Conservation (phyloP, 108 stramenopile species). For the Cyclostephanos tholiformis region DNA sequence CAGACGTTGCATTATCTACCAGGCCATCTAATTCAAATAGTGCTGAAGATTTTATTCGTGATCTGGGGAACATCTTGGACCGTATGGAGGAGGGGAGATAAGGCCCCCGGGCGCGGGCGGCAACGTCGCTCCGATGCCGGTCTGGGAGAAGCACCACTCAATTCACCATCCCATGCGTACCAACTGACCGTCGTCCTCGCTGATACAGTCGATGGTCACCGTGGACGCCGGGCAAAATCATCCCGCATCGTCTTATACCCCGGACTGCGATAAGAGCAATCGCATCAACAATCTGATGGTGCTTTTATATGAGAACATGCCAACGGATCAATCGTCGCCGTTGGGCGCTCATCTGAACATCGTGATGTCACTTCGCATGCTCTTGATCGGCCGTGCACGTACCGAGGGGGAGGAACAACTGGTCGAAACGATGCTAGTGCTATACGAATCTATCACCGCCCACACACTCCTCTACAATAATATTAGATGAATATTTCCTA, state of each 20-base stretch:
- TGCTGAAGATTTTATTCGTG: conserved; percentile 19
- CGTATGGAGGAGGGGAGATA: too few relatives aligned
- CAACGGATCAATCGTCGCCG: conserved; percentile 72
- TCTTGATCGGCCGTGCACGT: conserved; percentile 60
- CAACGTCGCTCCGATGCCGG: background rate
- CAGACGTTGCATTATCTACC: background rate
- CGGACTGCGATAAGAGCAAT: background rate
- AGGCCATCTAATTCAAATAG: background rate
- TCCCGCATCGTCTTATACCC: background rate
- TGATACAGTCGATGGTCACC: background rate
- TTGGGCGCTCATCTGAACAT: conserved; percentile 64
- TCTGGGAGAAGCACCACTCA: background rate
- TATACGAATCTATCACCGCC: conserved; percentile 77
- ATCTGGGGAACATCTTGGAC: too few relatives aligned
- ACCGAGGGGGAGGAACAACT: conserved; percentile 70
- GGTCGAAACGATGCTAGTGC: conserved; percentile 72
- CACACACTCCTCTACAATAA: too few relatives aligned
- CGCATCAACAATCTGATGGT: conserved; percentile 50
- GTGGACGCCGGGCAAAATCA: background rate
- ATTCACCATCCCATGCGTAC: too few relatives aligned
- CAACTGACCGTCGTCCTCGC: too few relatives aligned
- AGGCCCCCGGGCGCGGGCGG: conserved; percentile 27
- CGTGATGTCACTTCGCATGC: conserved; percentile 78
- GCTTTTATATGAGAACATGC: conserved; percentile 81
- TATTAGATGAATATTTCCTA: too few relatives aligned